phyloP scores from a whole-genome alignment of 352 stramenopile species.

The Phytophthora cryptogea region DNA sequence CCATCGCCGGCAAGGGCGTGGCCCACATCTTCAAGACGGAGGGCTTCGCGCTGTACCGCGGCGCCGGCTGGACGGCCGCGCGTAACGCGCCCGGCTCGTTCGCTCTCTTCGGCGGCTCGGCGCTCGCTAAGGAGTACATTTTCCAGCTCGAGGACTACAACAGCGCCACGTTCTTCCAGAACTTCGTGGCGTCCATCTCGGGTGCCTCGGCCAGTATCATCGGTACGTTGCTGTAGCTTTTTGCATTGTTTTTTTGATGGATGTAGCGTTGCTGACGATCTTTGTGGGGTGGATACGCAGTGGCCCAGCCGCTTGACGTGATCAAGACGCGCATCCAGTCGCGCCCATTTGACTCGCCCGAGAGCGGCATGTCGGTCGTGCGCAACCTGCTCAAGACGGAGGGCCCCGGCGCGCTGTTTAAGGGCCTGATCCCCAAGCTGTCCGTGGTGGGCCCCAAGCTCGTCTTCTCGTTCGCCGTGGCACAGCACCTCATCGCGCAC shows the following conservation, averaged over 20 bases:
- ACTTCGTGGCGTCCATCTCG: slow-evolving; percentile 88
- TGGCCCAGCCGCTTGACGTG: slow-evolving; percentile 94
- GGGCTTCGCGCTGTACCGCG: slow-evolving; percentile 91
- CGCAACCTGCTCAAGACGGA: slow-evolving; percentile 94
- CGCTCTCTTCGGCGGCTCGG: slow-evolving; percentile 93
- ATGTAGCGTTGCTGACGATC: background rate
- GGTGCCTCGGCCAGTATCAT: slow-evolving; percentile 85
- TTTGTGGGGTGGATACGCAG: slow-evolving; percentile 34
- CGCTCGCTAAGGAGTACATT: slow-evolving; percentile 89
- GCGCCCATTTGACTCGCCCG: slow-evolving; percentile 92
- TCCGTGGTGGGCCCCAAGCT: slow-evolving; percentile 95
- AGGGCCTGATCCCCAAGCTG: slow-evolving; percentile 95
- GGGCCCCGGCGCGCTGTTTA: slow-evolving; percentile 92
- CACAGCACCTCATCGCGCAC: slow-evolving; percentile 94
- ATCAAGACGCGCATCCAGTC: slow-evolving; percentile 97
- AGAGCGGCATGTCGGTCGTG: slow-evolving; percentile 91
- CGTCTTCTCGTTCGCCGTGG: slow-evolving; percentile 96
- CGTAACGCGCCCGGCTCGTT: slow-evolving; percentile 96
- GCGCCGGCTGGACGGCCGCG: slow-evolving; percentile 90
- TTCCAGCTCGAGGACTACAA: slow-evolving; percentile 92
- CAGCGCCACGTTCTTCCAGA: slow-evolving; percentile 92
- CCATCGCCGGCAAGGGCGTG: slow-evolving; percentile 90
- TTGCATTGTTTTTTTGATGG: too few relatives aligned
- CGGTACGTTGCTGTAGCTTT: slow-evolving; percentile 39
- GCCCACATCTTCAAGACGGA: slow-evolving; percentile 93